Base-by-base conservation (phyloP, 257 asterid species). In the Osmanthus fragrans region DNA sequence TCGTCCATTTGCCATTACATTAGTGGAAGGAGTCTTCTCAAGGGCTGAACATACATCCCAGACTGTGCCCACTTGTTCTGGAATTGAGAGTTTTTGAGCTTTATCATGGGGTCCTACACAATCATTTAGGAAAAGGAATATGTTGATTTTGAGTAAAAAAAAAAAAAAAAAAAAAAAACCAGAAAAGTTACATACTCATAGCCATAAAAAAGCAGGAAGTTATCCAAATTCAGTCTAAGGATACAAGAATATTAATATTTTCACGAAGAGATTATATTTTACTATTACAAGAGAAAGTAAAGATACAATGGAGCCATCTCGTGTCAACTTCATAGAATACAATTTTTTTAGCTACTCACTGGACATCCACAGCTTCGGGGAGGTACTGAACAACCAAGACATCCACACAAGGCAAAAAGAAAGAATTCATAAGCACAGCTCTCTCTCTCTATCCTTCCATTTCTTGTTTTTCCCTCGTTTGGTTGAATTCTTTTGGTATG, bases 41-140 rank as follows among this genome's bases (percentile, higher is more conserved):
- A 95, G 87, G 72, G 94, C 90, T 25, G 92, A 72, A 81, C 97
- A 95, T 78, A 93, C 92, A 27, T 93, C 90, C 96, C 97, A 95
- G 10, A 95, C 97, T 6, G 89, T 82, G 79, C 97, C 97, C 0
- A 89, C 96, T 13, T 91, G 89, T 81, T 88, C 93, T 1, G 99
- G 94, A 68, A 95, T 86, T 7, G 92, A 60, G 80, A 80, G 85
- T 69, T 83, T 87, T 80, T 73, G 87, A 4, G 84, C 63, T 82
- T 86, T 86, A 75, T 75, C 83, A 42, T 68, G 69, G 49, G 87
- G 82, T 79, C 94, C 98, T 92, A 84, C 47, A 85, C 75, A 71
- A 71, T 73, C 12, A 30, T 77, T 58, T 75, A 78, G 58, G 47
- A 82, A 42, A 63, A 75, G 23, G 30, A 73, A 5, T 18, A 3